Evolutionary conservation across 768 basidiomycete genomes (phyloP), one percentile per base, ranked within the genome.

Genomic region (Terana coerulea): DNA sequence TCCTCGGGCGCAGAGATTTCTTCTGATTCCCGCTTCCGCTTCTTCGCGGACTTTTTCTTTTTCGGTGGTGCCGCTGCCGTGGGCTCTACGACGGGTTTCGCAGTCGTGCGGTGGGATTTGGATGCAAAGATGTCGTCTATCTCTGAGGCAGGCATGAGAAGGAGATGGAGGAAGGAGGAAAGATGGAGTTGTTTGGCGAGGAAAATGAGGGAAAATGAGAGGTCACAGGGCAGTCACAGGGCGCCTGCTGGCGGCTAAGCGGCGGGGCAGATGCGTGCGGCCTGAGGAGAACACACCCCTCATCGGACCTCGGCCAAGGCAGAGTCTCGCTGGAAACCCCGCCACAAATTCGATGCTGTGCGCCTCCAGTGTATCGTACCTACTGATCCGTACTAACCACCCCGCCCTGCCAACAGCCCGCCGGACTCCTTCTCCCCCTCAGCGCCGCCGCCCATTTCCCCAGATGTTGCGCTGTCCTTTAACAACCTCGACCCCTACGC

Each of bases 111-210:
- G 37, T 56, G 53, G 51, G 40, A 28, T 64, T 67, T 54, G 45
- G 55, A 36, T 5, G 74, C 71, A 34, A 92, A 92, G 62, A 92
- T 92, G 61, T 80, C 81, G 75, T 92, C 90, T 66, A 92, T 92
- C 77, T 91, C 90, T 46, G 85, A 85, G 75, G 78, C 75, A 57
- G 71, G 58, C 72, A 75, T 73, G 62, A 43, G 42, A 43, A 24
- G 39, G 17, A 9, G 31, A 42, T 28, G 41, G 14, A 15, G 25
- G 28, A 29, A 12, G 26, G n/a, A 21, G 47, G 30, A 47, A 42
- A 19, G 26, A 50, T 17, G 33, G 37, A n/a, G 14, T 14, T n/a
- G 37, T 39, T 35, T 35, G 34, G 34, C 34, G 34, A 35, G 34
- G 37, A n/a, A n/a, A n/a, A n/a, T n/a, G n/a, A n/a, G n/a, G n/a